Evolutionary conservation across 768 basidiomycete species (phyloP).

Genomic region (Collybia sordida): DNA sequence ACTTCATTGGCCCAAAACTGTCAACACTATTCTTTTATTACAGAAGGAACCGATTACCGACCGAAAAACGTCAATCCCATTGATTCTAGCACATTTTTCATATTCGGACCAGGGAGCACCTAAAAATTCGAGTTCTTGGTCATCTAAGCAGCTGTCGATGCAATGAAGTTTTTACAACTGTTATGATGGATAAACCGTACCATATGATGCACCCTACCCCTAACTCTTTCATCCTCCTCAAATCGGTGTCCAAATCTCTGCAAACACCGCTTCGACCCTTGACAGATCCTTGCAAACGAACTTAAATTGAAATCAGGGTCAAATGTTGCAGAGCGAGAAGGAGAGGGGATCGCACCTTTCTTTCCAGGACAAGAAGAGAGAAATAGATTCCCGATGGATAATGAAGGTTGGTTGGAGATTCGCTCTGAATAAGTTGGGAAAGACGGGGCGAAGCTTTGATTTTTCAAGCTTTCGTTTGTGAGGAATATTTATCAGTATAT

Average conservation of each 20-base stretch:
- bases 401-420: constrained; percentile 9
- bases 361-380: constrained; percentile 95
- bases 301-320: constrained; percentile 29
- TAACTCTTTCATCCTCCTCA: constrained; percentile 70
- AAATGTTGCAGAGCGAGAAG: neutral
- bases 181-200: constrained; percentile 35
- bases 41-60: constrained; percentile 24
- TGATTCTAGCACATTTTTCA: constrained; percentile 50
- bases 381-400: constrained; percentile 77
- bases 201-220: constrained; percentile 84
- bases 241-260: constrained; percentile 75
- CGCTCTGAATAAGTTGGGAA: neutral
- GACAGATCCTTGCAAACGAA: constrained; percentile 71
- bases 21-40: neutral
- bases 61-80: constrained; percentile 83
- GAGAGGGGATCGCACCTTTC: constrained; percentile 54
- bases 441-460: neutral
- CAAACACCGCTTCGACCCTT: constrained; percentile 82
- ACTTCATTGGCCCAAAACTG: constrained; percentile 33
- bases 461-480: no score
- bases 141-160: constrained; percentile 71
- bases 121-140: constrained; percentile 78
- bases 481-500: no score
- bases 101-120: constrained; percentile 90
- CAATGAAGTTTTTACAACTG: neutral